Evolutionary conservation across 192 early-diverging fungal genomes (phyloP).

Genomic region (Podila minutissima): DNA sequence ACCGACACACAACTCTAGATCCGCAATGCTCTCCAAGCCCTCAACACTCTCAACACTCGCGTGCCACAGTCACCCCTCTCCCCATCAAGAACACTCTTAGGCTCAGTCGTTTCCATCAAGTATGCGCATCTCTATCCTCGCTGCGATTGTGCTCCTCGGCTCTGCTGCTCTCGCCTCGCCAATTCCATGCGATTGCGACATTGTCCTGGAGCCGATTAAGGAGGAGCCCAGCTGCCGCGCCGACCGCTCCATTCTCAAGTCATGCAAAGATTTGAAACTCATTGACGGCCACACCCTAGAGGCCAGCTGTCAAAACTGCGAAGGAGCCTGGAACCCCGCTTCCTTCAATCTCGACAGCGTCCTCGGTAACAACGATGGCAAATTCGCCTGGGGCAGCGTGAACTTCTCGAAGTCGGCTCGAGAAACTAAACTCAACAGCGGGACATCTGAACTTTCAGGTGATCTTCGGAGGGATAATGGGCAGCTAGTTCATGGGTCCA

Average conservation of each 20-base stretch:
- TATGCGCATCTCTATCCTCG: conserved; percentile 7
- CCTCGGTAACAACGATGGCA: conserved; percentile 4
- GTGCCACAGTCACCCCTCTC: neutral
- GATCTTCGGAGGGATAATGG: too few species aligned
- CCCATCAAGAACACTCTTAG: neutral
- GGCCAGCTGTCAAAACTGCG: conserved; percentile 7
- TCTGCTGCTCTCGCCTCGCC: neutral
- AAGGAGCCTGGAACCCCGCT: conserved; percentile 3
- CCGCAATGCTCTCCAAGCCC: too few species aligned
- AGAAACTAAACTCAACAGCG: neutral
- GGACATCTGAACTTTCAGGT: conserved; percentile 2
- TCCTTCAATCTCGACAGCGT: conserved; percentile 4
- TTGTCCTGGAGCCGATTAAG: too few species aligned
- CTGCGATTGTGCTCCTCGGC: conserved; percentile 6
- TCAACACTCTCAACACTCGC: neutral
- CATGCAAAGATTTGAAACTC: conserved; percentile 5
- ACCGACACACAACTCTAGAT: too few species aligned
- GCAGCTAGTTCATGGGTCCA: too few species aligned
- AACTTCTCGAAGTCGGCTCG: neutral
- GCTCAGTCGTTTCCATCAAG: too few species aligned
- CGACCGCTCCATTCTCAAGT: conserved; percentile 1
- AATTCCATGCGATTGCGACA: neutral
- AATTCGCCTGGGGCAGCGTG: neutral
- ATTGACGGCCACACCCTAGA: neutral
- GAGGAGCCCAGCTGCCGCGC: neutral